Conservation (phyloP, 306 rosid genomes). For the Mimosa bimucronata region DNA sequence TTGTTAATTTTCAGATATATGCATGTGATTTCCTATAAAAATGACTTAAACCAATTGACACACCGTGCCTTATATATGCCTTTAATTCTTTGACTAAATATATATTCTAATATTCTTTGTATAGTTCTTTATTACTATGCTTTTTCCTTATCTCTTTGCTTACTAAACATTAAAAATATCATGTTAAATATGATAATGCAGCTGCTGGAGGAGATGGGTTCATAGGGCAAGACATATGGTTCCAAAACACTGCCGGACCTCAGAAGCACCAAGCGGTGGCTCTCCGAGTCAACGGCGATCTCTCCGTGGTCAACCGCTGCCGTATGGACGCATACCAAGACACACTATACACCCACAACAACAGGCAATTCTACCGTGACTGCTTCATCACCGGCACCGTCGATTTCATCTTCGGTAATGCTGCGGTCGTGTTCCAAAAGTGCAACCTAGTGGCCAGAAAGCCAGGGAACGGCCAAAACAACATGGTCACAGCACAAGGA, state of each 20-base stretch:
- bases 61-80: no score
- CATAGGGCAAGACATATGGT: slow-evolving; percentile 61
- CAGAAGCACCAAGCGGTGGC: slow-evolving; percentile 46
- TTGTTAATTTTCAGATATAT: no score
- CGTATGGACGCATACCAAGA: slow-evolving; percentile 54
- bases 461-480: slow-evolving; percentile 49
- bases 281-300: slow-evolving; percentile 63
- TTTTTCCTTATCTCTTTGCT: no score
- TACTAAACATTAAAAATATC: not conserved
- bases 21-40: no score
- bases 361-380: slow-evolving; percentile 61
- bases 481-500: slow-evolving; percentile 36
- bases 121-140: no score
- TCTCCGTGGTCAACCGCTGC: slow-evolving; percentile 60
- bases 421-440: slow-evolving; percentile 59
- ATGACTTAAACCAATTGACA: no score
- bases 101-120: no score
- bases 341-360: slow-evolving; percentile 39
- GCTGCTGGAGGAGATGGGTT: slow-evolving; percentile 69
- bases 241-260: slow-evolving; percentile 62
- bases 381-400: slow-evolving; percentile 58
- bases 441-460: slow-evolving; percentile 49
- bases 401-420: slow-evolving; percentile 64
- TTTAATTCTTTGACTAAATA: no score
- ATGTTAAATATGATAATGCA: slow-evolving; percentile 1